A percentile compares a stretch with the other conserved stretches of the same genome.
Evolutionary conservation across 495 filamentous ascomycete species (phyloP).

Genomic region (Evernia prunastri): DNA sequence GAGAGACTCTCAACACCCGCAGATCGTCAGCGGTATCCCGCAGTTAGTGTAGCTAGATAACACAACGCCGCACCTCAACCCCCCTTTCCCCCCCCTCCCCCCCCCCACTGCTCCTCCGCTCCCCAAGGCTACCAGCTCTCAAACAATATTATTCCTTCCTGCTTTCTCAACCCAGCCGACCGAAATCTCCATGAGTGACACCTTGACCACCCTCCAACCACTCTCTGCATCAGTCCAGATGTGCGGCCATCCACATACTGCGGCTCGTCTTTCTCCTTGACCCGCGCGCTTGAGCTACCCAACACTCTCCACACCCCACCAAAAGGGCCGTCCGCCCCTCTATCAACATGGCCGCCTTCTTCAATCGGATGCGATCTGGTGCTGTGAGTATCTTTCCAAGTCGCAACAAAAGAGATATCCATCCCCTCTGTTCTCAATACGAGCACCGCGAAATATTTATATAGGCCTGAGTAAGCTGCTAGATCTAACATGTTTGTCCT

Average conservation of each 20-base stretch:
- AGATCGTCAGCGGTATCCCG: slow-evolving; percentile 6
- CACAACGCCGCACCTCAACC: slow-evolving; percentile 7
- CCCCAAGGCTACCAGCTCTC: slow-evolving; percentile 9
- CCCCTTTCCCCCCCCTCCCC: background rate
- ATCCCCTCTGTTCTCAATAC: background rate
- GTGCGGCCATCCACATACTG: slow-evolving; percentile 3
- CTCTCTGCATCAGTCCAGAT: slow-evolving; percentile 3
- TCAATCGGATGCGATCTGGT: slow-evolving; percentile 34
- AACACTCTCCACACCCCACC: background rate
- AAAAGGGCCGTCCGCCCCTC: background rate
- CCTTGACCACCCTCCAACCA: background rate
- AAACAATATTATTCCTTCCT: background rate
- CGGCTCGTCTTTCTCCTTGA: slow-evolving; percentile 12
- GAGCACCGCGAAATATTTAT: slow-evolving; percentile 18
- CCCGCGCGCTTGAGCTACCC: slow-evolving; percentile 9
- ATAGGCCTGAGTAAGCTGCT: background rate
- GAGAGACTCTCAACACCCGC: slow-evolving; percentile 1
- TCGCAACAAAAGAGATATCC: background rate
- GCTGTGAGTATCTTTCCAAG: slow-evolving; percentile 28
- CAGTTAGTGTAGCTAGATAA: background rate
- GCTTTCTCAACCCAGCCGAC: slow-evolving; percentile 9
- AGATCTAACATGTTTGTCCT: slow-evolving; percentile 7
- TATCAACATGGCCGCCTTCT: slow-evolving; percentile 36
- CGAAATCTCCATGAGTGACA: background rate
- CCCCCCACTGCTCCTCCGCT: no score